Evolutionary conservation across 179 eudicot genomes (phyloP).

Genomic region (Silene coronaria): DNA sequence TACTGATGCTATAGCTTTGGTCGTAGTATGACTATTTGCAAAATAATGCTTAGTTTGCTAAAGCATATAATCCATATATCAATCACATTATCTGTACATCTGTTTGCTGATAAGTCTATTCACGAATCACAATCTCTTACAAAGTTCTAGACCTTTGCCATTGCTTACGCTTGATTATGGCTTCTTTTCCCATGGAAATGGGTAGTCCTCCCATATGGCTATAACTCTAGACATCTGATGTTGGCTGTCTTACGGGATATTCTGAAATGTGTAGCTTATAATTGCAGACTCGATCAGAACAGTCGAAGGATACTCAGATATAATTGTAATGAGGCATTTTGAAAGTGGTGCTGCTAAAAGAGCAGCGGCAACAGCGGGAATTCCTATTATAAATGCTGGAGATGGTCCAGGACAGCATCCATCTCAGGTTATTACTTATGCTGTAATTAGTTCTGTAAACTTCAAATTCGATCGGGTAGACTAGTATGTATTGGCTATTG

Average conservation of each 20-base stretch:
- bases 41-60: too few species aligned
- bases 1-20: too few species aligned
- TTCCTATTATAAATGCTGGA: constrained; percentile 94
- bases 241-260: constrained; percentile 9
- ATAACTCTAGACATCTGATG: neutral
- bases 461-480: neutral
- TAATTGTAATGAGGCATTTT: constrained; percentile 95
- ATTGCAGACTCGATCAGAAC: constrained; percentile 86
- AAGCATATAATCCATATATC: too few species aligned
- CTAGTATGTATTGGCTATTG: neutral
- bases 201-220: neutral
- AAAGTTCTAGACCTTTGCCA: too few species aligned
- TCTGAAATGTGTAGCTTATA: constrained; percentile 21
- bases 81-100: too few species aligned
- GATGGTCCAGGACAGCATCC: constrained; percentile 99
- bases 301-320: constrained; percentile 92
- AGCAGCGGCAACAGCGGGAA: constrained; percentile 79
- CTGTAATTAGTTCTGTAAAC: neutral
- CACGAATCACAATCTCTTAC: too few species aligned
- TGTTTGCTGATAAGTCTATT: too few species aligned
- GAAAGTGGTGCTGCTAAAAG: constrained; percentile 97
- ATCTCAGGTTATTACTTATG: constrained; percentile 51
- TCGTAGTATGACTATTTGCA: too few species aligned
- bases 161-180: too few species aligned
- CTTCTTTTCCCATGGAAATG: neutral